These are phyloP conservation scores for Stemphylium vesicarium DNA, from an alignment of 2,329 filamentous ascomycete species.

Conservation along the genomic window DNA sequence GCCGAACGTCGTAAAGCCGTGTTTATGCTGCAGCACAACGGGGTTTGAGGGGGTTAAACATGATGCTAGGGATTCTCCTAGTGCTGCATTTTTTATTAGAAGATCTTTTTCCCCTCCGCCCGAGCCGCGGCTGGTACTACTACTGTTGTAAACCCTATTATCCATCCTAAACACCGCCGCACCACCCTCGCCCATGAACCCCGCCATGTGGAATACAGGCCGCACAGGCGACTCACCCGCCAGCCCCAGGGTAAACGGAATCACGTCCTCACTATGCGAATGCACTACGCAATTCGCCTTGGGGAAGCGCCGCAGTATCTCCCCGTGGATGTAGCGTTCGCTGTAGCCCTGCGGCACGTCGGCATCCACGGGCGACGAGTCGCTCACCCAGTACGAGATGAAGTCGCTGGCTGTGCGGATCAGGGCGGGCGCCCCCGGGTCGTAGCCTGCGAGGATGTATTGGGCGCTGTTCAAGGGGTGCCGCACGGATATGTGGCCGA, in stretches of 20 bases:
- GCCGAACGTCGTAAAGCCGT: slow-evolving; percentile 53
- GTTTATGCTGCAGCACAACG: slow-evolving; percentile 51
- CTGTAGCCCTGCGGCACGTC: slow-evolving; percentile 47
- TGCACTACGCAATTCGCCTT: slow-evolving; percentile 52
- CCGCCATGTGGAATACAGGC: slow-evolving; percentile 52
- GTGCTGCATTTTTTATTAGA: slow-evolving; percentile 30
- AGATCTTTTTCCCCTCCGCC: slow-evolving; percentile 21
- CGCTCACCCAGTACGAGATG: slow-evolving; percentile 54
- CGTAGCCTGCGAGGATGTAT: slow-evolving; percentile 58
- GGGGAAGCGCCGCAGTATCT: slow-evolving; percentile 48
- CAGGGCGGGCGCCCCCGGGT: slow-evolving; percentile 54
- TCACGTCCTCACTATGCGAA: slow-evolving; percentile 48
- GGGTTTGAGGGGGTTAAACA: slow-evolving; percentile 21
- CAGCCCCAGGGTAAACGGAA: slow-evolving; percentile 51
- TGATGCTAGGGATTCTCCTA: slow-evolving; percentile 34
- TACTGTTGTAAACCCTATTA: slow-evolving; percentile 30
- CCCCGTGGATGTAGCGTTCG: slow-evolving; percentile 54
- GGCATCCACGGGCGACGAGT: slow-evolving; percentile 52
- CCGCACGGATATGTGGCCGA: slow-evolving; percentile 60
- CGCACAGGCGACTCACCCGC: no score
- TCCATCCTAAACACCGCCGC: slow-evolving; percentile 23
- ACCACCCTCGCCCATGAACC: slow-evolving; percentile 41
- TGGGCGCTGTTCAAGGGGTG: slow-evolving; percentile 53
- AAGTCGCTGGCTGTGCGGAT: slow-evolving; percentile 55
- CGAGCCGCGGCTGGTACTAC: no score